These are phyloP conservation scores for Hericium rajendrae DNA, from an alignment of 768 basidiomycete genomes.

Conservation along the genomic window DNA sequence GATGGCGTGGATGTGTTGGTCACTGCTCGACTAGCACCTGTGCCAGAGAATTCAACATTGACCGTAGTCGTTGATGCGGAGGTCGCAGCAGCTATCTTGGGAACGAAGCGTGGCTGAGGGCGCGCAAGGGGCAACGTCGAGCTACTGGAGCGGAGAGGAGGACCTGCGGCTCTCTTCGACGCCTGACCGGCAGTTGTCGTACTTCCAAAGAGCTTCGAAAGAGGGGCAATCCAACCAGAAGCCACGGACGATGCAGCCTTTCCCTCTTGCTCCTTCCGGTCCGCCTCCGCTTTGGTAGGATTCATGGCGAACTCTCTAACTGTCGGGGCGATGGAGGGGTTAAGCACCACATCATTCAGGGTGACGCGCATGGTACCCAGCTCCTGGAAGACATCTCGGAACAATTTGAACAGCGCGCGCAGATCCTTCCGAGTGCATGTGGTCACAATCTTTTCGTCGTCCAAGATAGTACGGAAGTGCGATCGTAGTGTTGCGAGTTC, in stretches of 20 bases:
- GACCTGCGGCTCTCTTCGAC: constrained; percentile 14
- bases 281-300: constrained; percentile 39
- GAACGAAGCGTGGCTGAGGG: constrained; percentile 42
- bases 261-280: constrained; percentile 27
- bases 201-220: constrained; percentile 69
- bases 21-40: constrained; percentile 49
- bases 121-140: constrained; percentile 16
- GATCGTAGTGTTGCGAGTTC: constrained; percentile 63
- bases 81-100: constrained; percentile 77
- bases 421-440: constrained; percentile 73
- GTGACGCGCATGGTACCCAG: constrained; percentile 72
- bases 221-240: constrained; percentile 74
- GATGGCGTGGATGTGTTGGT: constrained; percentile 29
- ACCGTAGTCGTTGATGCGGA: constrained; percentile 87
- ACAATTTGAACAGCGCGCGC: constrained; percentile 68
- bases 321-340: constrained; percentile 65
- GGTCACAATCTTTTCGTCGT: constrained; percentile 60
- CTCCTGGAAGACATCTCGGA: constrained; percentile 79
- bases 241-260: constrained; percentile 21
- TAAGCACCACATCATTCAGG: constrained; percentile 84
- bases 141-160: constrained; percentile 10
- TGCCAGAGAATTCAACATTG: constrained; percentile 89
- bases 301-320: constrained; percentile 66
- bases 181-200: constrained; percentile 21
- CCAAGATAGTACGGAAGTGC: constrained; percentile 64